These are phyloP conservation scores for Mycena amicta DNA, from an alignment of 768 basidiomycete genomes.

Conservation along the genomic window DNA sequence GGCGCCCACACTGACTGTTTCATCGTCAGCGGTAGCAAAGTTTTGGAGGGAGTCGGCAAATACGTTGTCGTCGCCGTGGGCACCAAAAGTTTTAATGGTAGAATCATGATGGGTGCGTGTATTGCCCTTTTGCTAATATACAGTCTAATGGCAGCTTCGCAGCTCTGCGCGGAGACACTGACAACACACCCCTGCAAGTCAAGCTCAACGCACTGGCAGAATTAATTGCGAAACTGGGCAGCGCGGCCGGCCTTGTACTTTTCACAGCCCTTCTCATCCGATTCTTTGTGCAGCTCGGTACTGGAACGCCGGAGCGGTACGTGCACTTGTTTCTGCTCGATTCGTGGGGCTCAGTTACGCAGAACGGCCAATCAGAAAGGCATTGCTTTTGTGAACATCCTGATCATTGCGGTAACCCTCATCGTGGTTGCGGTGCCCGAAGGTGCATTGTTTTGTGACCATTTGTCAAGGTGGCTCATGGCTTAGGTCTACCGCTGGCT, in stretches of 20 bases:
- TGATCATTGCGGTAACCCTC: constrained; percentile 94
- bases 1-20: constrained; percentile 83
- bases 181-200: constrained; percentile 90
- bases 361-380: constrained; percentile 82
- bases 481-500: constrained; percentile 83
- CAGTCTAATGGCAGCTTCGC: constrained; percentile 1
- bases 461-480: too few relatives aligned
- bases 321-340: constrained; percentile 14
- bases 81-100: constrained; percentile 90
- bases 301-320: constrained; percentile 56
- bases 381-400: constrained; percentile 86
- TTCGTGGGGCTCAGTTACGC: constrained; percentile 8
- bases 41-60: constrained; percentile 89
- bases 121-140: background rate
- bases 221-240: constrained; percentile 90
- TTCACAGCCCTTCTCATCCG: constrained; percentile 89
- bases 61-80: constrained; percentile 95
- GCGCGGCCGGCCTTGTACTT: constrained; percentile 76
- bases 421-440: constrained; percentile 88
- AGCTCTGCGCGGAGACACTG: constrained; percentile 87
- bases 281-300: constrained; percentile 88
- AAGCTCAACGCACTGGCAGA: constrained; percentile 96
- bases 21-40: constrained; percentile 87
- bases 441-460: constrained; percentile 47
- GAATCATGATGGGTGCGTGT: constrained; percentile 94